Evolutionary conservation across 2,329 filamentous ascomycete genomes (phyloP).

Genomic region (Zymoseptoria pseudotritici): DNA sequence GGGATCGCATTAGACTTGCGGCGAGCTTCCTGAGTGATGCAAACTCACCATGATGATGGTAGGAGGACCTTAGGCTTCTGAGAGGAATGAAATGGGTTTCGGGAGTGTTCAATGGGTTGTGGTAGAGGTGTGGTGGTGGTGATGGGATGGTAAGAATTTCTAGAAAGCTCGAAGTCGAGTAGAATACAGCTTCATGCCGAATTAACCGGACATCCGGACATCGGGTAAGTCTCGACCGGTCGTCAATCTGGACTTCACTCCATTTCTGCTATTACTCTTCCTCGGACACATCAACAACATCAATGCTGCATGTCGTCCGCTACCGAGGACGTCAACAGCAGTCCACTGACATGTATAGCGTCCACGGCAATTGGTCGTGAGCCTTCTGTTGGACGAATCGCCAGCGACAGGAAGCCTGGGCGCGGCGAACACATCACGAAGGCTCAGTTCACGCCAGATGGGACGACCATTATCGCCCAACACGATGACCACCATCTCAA

Average conservation of each 20-base stretch:
- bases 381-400: too few relatives aligned
- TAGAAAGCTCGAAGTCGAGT: not conserved
- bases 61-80: not conserved
- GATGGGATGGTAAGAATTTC: constrained; percentile 6
- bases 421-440: not conserved
- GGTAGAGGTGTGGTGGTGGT: constrained; percentile 2
- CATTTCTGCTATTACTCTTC: not conserved
- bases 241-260: not conserved
- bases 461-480: constrained; percentile 49
- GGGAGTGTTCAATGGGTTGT: constrained; percentile 13
- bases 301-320: constrained; percentile 1
- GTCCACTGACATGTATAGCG: constrained; percentile 17
- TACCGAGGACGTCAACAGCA: not conserved
- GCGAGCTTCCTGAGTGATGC: constrained; percentile 1
- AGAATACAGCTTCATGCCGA: not conserved
- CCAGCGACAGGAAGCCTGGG: not conserved
- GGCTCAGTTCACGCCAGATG: constrained; percentile 46
- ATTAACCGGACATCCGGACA: not conserved
- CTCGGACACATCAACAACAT: constrained; percentile 1
- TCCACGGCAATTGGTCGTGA: constrained; percentile 12
- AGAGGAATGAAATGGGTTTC: constrained; percentile 10
- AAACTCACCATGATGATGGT: constrained; percentile 22
- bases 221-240: not conserved
- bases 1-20: constrained; percentile 15
- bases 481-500: constrained; percentile 45